A percentile compares a stretch with the other conserved stretches of the same genome.
These are phyloP conservation scores for Fusarium graminum DNA, from an alignment of 2,329 filamentous ascomycete species.

Conservation along the genomic window DNA sequence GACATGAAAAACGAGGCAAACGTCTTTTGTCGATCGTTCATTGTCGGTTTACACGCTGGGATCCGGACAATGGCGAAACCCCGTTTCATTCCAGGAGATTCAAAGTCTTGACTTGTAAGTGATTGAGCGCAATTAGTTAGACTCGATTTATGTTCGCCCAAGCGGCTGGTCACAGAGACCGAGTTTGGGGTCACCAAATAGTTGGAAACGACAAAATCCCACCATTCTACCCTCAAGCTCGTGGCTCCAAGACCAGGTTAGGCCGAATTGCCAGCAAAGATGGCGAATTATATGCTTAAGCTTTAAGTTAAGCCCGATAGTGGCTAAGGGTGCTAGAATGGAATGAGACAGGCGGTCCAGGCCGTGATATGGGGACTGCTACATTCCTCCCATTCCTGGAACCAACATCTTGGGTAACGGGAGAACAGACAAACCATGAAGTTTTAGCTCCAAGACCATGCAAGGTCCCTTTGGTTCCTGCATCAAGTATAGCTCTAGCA, in stretches of 20 bases:
- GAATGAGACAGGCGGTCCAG: constrained; percentile 28
- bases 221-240: neutral
- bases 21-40: too few relatives aligned
- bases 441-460: constrained; percentile 12
- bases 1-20: too few relatives aligned
- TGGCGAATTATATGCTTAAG: neutral
- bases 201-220: too few relatives aligned
- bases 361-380: neutral
- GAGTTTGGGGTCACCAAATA: neutral
- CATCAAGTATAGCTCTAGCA: constrained; percentile 9
- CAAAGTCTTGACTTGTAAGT: neutral
- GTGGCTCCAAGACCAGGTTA: neutral
- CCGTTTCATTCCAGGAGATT: constrained; percentile 15
- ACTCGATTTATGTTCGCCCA: accelerated
- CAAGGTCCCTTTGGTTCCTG: constrained; percentile 25
- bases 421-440: neutral
- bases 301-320: neutral
- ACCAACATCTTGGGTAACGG: neutral
- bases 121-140: neutral
- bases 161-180: neutral
- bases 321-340: neutral
- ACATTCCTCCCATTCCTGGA: constrained; percentile 26
- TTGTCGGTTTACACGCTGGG: neutral
- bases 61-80: neutral
- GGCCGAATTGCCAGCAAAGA: neutral